These are phyloP conservation scores for Santalum album DNA, from an alignment of 164 flowering plant genomes.

Conservation along the genomic window DNA sequence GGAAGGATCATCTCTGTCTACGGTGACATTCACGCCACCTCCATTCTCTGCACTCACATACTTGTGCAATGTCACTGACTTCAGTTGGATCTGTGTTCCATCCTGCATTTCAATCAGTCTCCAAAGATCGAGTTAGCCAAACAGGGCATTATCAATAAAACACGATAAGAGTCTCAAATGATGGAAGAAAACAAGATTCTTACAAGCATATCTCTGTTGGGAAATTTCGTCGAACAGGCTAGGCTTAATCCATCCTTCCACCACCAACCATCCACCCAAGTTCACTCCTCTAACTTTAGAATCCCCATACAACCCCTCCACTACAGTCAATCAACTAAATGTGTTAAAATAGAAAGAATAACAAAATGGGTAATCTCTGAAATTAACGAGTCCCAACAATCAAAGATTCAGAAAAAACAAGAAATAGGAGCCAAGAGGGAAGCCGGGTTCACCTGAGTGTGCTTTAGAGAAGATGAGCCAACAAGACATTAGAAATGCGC, in stretches of 20 bases:
- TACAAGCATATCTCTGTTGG: conserved; percentile 88
- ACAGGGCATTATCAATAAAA: not conserved
- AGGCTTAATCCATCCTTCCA: conserved; percentile 94
- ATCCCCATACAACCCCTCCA: conserved; percentile 41
- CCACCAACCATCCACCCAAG: conserved; percentile 91
- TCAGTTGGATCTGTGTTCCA: conserved; percentile 71
- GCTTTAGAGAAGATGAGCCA: conserved; percentile 30
- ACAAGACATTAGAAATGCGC: conserved; percentile 32
- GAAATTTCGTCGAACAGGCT: conserved; percentile 77
- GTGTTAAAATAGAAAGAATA: not conserved
- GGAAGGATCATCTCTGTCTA: conserved; percentile 50
- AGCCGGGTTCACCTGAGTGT: conserved; percentile 25
- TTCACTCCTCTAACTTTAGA: conserved; percentile 75
- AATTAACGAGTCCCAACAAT: not conserved
- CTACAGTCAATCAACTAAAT: conserved; percentile 18
- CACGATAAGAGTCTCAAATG: not conserved
- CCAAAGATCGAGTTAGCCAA: conserved; percentile 4
- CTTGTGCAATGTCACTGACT: conserved; percentile 54
- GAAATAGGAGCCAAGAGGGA: not conserved
- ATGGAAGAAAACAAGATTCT: conserved; percentile 17
- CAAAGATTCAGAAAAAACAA: not conserved
- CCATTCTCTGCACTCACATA: conserved; percentile 67
- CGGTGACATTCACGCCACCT: conserved; percentile 53
- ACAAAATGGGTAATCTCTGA: conserved; percentile 5
- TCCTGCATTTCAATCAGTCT: conserved; percentile 39